Conservation (phyloP, 371 early-diverging fungal genomes). For the Rhizomucor pusillus region DNA sequence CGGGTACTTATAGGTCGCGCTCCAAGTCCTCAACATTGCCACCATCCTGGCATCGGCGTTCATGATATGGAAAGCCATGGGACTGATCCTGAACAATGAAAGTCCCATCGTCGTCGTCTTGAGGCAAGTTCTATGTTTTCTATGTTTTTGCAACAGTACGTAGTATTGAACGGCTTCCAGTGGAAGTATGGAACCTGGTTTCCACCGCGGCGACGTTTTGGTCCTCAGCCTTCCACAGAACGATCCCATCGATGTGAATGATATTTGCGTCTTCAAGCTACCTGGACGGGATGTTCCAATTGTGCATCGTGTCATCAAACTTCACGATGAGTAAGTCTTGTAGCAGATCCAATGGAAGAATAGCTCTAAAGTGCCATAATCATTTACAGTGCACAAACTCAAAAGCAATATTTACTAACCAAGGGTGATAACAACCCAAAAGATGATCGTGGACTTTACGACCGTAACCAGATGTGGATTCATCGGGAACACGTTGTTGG, state of each 20-base stretch:
- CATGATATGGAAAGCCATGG: slow-evolving; percentile 96
- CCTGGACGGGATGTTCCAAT: slow-evolving; percentile 94
- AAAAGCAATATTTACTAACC: slow-evolving; percentile 85
- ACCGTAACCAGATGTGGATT: slow-evolving; percentile 89
- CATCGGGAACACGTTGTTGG: slow-evolving; percentile 85
- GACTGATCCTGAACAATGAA: slow-evolving; percentile 88
- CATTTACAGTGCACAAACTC: slow-evolving; percentile 56
- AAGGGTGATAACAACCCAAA: slow-evolving; percentile 98
- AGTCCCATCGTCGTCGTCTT: slow-evolving; percentile 99
- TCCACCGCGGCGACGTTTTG: slow-evolving; percentile 96
- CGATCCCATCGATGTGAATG: slow-evolving; percentile 82
- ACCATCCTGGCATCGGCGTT: slow-evolving; percentile 89
- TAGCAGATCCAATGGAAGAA: background rate
- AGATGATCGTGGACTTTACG: slow-evolving; percentile 95
- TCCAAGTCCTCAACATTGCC: slow-evolving; percentile 78
- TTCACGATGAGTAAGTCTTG: slow-evolving; percentile 74
- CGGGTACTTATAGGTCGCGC: slow-evolving; percentile 39
- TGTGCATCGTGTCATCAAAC: slow-evolving; percentile 95
- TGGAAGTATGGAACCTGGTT: slow-evolving; percentile 99
- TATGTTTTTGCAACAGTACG: background rate
- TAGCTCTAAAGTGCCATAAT: no score
- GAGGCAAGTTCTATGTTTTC: slow-evolving; percentile 36
- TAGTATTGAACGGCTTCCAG: slow-evolving; percentile 37
- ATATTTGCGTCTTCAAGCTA: slow-evolving; percentile 96
- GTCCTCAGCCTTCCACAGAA: slow-evolving; percentile 73